A percentile compares a stretch with the other conserved stretches of the same genome.
Evolutionary conservation across 2,329 filamentous ascomycete genomes (phyloP).

Genomic region (Fusarium zealandicum): DNA sequence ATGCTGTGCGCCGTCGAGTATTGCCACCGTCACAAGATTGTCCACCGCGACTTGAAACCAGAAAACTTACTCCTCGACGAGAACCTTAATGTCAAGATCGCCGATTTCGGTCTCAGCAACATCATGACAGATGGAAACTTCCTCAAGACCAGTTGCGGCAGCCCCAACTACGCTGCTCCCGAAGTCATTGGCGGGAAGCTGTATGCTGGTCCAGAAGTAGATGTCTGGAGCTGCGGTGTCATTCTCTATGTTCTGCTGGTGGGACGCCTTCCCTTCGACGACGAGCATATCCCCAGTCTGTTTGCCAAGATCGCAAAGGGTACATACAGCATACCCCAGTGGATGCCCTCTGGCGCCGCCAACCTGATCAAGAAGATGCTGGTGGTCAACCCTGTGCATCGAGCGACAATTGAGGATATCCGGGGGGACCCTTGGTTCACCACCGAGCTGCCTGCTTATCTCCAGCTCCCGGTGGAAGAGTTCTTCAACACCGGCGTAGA

Average conservation of each 20-base stretch:
- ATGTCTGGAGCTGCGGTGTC: conserved; percentile 97
- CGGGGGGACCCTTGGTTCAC: conserved; percentile 93
- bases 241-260: conserved; percentile 86
- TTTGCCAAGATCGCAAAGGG: conserved; percentile 98
- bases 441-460: conserved; percentile 83
- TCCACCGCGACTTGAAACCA: conserved; percentile 95
- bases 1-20: conserved; percentile 99
- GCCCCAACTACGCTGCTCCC: conserved; percentile 96
- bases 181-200: conserved; percentile 98
- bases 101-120: conserved; percentile 97
- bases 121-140: conserved; percentile 99
- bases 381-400: conserved; percentile 91
- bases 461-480: conserved; percentile 87
- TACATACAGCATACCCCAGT: conserved; percentile 89
- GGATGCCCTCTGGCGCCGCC: conserved; percentile 85
- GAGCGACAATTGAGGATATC: conserved; percentile 93
- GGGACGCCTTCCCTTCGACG: conserved; percentile 90
- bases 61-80: conserved; percentile 96
- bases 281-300: conserved; percentile 95
- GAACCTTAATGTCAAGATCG: conserved; percentile 97
- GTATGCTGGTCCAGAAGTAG: conserved; percentile 96
- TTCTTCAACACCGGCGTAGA: conserved; percentile 95
- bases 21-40: conserved; percentile 98
- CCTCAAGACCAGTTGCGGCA: conserved; percentile 96
- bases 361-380: conserved; percentile 90